Evolutionary conservation across 1,139 yeast genomes (phyloP).

Genomic region (Yamadazyma membranifaciens): DNA sequence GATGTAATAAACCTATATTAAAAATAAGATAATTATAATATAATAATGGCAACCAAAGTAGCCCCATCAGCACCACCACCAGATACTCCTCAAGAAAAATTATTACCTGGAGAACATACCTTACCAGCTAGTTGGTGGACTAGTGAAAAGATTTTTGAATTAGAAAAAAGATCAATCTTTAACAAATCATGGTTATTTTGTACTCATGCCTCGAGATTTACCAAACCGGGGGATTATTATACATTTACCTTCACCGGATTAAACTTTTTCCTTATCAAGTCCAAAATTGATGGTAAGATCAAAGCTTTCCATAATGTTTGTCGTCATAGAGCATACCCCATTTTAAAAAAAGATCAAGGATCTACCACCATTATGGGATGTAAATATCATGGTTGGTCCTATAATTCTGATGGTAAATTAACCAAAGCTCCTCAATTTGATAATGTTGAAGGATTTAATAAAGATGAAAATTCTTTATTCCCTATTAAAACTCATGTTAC

Average conservation of each 20-base stretch:
- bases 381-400: constrained; percentile 67
- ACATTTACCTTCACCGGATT: constrained; percentile 51
- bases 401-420: constrained; percentile 54
- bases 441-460: constrained; percentile 54
- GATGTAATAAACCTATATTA: not conserved
- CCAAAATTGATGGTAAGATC: constrained; percentile 46
- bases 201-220: constrained; percentile 49
- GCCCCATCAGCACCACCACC: constrained; percentile 28
- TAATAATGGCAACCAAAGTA: constrained; percentile 15
- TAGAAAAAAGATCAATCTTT: constrained; percentile 57
- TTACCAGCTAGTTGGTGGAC: constrained; percentile 69
- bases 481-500: constrained; percentile 55
- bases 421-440: constrained; percentile 64
- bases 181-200: constrained; percentile 56
- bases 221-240: constrained; percentile 56
- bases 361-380: constrained; percentile 57
- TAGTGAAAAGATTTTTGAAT: constrained; percentile 53
- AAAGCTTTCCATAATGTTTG: constrained; percentile 65
- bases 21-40: not conserved
- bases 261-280: constrained; percentile 55
- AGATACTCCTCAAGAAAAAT: constrained; percentile 20
- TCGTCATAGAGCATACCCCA: constrained; percentile 64
- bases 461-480: constrained; percentile 53
- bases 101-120: constrained; percentile 53
- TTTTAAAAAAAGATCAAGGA: constrained; percentile 57